Evolutionary conservation across 108 stramenopile species (phyloP).

Genomic region (Mediolabrus comicus): DNA sequence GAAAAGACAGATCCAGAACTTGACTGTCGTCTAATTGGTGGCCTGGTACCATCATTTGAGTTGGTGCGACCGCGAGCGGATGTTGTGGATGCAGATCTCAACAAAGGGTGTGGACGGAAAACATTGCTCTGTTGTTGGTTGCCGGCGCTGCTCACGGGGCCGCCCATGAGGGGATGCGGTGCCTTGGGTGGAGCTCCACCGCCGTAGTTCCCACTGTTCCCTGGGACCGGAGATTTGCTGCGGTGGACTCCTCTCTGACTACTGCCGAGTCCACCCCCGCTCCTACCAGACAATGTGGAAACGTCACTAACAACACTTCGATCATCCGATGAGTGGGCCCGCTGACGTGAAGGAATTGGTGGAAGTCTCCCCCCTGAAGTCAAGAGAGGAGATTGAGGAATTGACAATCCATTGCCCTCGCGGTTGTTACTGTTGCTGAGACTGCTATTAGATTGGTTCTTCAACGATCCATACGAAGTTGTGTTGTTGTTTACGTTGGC

Average conservation of each 20-base stretch:
- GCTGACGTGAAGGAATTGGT: not conserved
- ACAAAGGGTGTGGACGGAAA: not conserved
- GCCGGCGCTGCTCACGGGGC: not conserved
- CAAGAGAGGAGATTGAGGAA: not conserved
- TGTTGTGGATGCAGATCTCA: not conserved
- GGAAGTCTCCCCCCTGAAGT: not conserved
- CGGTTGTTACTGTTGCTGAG: not conserved
- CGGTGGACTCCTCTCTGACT: not conserved
- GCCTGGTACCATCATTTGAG: constrained; percentile 15
- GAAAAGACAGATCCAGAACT: constrained; percentile 16
- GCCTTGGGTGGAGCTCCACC: constrained; percentile 1
- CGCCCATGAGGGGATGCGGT: not conserved
- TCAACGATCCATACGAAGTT: not conserved
- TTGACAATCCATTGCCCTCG: too few species aligned
- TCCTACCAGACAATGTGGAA: not conserved
- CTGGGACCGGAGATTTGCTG: not conserved
- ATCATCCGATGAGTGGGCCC: constrained; percentile 6
- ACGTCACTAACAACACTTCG: not conserved
- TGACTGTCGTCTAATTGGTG: not conserved
- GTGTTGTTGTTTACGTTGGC: not conserved
- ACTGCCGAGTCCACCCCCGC: not conserved
- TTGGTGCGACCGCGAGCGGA: constrained; percentile 19
- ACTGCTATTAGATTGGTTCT: not conserved
- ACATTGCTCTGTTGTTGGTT: not conserved
- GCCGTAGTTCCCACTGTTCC: not conserved